Evolutionary conservation across 2,329 filamentous ascomycete genomes (phyloP), one percentile per base, ranked within the genome.

Genomic region (Thermoascus crustaceus): DNA sequence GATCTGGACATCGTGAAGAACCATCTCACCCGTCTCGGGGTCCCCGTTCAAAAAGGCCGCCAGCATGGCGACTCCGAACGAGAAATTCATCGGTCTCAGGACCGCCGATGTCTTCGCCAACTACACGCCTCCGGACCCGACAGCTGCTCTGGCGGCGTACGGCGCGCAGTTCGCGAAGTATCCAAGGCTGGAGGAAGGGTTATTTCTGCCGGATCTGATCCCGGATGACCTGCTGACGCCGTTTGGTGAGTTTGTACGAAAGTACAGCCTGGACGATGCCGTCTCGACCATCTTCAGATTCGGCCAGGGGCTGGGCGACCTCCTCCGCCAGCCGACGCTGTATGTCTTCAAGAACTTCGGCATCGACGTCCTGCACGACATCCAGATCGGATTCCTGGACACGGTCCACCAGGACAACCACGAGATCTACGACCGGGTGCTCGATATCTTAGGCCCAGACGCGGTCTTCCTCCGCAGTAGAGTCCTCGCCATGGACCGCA

Each of bases 331-430:
- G 3, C 43, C 45, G 4, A 40, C 52, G 0, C 14, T 53, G 1
- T 52, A 54, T 25, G 34, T 48, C n/a, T 32, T 54, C 39, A 45
- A 54, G 23, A 35, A 44, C 7, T 43, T 51, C 48, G 7, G 53
- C 47, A n/a, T 43, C 5, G 25, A 30, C 5, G 60, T 66, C 41
- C 47, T 56, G 1, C 47, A 55, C 10, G 52, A 50, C 2, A 49
- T 66, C 13, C 45, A 53, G 25, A 55, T 48, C 6, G 43, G 40
- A 3, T 47, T 52, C 19, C 39, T 52, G 5, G 48, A 51, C 4
- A 61, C 57, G 11, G 52, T 56, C 2, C 56, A 63, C 1, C 44
- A 54, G 20, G 63, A 66, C 44, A 61, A 63, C 32, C 57, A 63
- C 10, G 43, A 45, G 9, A 37, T 69, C 1, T 70, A 67, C 38